Percentiles rank a stretch among this genome's conserved stretches.
phyloP scores from a whole-genome alignment of 1,284 basidiomycete species.

The Cutaneotrichosporon dermatis region DNA sequence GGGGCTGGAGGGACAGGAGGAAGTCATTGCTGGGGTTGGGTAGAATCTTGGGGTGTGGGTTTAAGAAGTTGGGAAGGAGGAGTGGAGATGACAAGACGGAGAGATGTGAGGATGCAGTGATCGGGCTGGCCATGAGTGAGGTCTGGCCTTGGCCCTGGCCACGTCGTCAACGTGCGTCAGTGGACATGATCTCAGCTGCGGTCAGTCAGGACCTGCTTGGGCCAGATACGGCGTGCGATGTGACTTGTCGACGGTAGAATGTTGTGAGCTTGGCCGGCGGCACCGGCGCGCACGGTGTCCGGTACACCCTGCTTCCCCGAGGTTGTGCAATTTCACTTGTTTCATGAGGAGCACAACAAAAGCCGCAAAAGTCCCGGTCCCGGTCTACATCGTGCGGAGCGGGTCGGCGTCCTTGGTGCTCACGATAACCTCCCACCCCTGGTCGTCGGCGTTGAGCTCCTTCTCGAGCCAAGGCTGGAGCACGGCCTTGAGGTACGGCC shows the following conservation, averaged over 20 bases:
- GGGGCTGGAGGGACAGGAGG: not conserved
- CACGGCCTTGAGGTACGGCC: slow-evolving; percentile 67
- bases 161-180: too few relatives aligned
- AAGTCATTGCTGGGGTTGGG: not conserved
- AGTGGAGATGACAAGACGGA: too few relatives aligned
- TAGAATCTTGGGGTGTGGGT: too few relatives aligned
- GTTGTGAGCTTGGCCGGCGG: not conserved
- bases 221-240: too few relatives aligned
- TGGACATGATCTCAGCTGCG: too few relatives aligned
- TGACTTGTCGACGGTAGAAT: not conserved
- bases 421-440: slow-evolving; percentile 17
- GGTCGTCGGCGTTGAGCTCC: slow-evolving; percentile 51
- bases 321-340: not conserved
- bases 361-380: too few relatives aligned
- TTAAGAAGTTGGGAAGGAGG: too few relatives aligned
- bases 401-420: slow-evolving; percentile 18
- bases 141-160: too few relatives aligned
- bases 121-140: too few relatives aligned
- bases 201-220: too few relatives aligned
- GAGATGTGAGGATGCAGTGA: too few relatives aligned
- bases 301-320: too few relatives aligned
- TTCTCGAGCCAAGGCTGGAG: slow-evolving; percentile 60
- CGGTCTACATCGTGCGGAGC: slow-evolving; percentile 13
- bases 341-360: not conserved
- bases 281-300: not conserved